Evolutionary conservation across 345 rosid genomes (phyloP).

Genomic region (Lepidium sativum): DNA sequence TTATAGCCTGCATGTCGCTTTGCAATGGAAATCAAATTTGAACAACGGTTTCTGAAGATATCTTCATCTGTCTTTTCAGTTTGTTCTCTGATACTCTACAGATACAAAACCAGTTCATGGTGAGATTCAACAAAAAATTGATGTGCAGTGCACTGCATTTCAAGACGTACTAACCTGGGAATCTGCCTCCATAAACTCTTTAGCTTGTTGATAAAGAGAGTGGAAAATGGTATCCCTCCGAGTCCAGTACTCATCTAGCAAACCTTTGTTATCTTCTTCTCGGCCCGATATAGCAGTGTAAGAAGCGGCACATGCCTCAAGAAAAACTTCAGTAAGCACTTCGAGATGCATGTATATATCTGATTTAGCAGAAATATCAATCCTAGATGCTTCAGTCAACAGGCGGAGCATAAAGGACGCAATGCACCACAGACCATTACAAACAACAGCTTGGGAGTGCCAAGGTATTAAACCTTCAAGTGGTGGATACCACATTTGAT

Average conservation of each 20-base stretch:
- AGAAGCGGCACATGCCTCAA: constrained; percentile 63
- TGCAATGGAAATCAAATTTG: constrained; percentile 59
- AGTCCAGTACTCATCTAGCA: constrained; percentile 67
- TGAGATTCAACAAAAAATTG: background rate
- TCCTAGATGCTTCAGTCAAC: constrained; percentile 45
- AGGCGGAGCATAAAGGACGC: constrained; percentile 68
- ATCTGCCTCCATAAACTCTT: constrained; percentile 36
- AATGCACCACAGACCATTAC: constrained; percentile 77
- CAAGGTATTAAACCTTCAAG: constrained; percentile 81
- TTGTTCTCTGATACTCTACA: constrained; percentile 44
- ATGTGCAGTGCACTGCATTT: background rate
- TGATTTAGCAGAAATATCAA: constrained; percentile 50
- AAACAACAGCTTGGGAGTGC: constrained; percentile 56
- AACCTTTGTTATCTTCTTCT: constrained; percentile 61
- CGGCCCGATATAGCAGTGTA: constrained; percentile 59
- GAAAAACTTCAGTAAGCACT: constrained; percentile 57
- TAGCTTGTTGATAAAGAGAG: constrained; percentile 59
- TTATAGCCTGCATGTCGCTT: constrained; percentile 76
- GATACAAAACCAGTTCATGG: constrained; percentile 11
- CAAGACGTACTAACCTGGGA: constrained; percentile 40
- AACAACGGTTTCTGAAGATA: constrained; percentile 49
- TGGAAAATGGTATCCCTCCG: constrained; percentile 65
- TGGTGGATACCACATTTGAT: constrained; percentile 89
- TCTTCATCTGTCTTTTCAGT: constrained; percentile 38
- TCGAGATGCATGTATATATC: constrained; percentile 51